These are phyloP conservation scores for Xylaria sp. DNA, from an alignment of 2,329 filamentous ascomycete genomes.

Conservation along the genomic window DNA sequence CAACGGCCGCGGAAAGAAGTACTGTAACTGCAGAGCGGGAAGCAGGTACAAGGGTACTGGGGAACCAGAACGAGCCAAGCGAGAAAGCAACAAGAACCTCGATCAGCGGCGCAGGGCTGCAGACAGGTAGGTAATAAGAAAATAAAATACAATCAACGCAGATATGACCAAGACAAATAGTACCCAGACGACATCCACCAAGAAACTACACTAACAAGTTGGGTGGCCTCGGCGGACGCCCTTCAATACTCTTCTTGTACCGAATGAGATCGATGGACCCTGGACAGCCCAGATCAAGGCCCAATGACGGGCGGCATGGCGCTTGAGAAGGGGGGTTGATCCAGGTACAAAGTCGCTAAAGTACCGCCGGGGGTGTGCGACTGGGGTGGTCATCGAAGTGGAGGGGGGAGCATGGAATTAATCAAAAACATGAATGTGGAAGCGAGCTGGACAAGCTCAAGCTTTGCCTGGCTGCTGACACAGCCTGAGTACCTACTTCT, in stretches of 20 bases:
- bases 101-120: not conserved
- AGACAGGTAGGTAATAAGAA: slow-evolving; percentile 22
- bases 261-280: slow-evolving; percentile 47
- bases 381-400: slow-evolving; percentile 19
- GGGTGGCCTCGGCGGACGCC: slow-evolving; percentile 43
- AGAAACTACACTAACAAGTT: slow-evolving; percentile 28
- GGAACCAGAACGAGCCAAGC: slow-evolving; percentile 12
- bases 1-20: slow-evolving; percentile 37
- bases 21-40: slow-evolving; percentile 38
- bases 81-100: not conserved
- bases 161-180: slow-evolving; percentile 32
- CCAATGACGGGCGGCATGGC: slow-evolving; percentile 49
- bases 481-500: not conserved
- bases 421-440: slow-evolving; percentile 34
- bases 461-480: slow-evolving; percentile 8
- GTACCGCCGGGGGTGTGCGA: slow-evolving; percentile 38
- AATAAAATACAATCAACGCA: slow-evolving; percentile 25
- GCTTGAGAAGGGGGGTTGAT: slow-evolving; percentile 43
- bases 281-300: slow-evolving; percentile 38
- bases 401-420: slow-evolving; percentile 28
- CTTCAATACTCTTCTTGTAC: slow-evolving; percentile 47
- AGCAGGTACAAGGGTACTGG: slow-evolving; percentile 41
- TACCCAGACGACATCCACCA: slow-evolving; percentile 30
- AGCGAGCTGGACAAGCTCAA: slow-evolving; percentile 31
- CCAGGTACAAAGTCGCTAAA: slow-evolving; percentile 41